Conservation (phyloP, 2,329 filamentous ascomycete species). For the Aspergillus sp. region DNA sequence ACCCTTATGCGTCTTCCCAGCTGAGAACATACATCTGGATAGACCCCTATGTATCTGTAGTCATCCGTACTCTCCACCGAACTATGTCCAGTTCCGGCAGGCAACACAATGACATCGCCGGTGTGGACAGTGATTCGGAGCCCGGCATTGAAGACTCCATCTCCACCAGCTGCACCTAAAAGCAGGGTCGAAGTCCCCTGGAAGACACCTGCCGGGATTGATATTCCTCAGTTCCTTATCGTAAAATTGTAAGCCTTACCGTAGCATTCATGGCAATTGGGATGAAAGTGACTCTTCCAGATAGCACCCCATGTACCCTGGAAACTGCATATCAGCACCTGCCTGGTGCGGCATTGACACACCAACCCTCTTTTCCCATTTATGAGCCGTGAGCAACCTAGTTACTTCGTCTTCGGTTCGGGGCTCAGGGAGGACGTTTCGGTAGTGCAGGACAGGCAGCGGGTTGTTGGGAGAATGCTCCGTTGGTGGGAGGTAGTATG, state of each 20-base stretch:
- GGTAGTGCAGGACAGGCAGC: conserved; percentile 5
- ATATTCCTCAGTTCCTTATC: background rate
- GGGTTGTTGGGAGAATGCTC: conserved; percentile 6
- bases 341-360: background rate
- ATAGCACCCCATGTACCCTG: conserved; percentile 4
- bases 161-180: background rate
- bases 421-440: conserved; percentile 2
- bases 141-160: background rate
- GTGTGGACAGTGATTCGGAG: conserved; percentile 1
- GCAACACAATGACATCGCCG: conserved; percentile 6
- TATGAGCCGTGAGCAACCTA: conserved; percentile 5
- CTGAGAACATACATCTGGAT: background rate
- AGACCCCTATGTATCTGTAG: conserved; percentile 8
- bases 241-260: background rate
- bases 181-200: conserved; percentile 6
- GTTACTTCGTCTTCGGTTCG: conserved; percentile 8
- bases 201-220: background rate
- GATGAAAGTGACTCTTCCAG: conserved; percentile 2
- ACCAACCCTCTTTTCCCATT: conserved; percentile 7
- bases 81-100: conserved; percentile 4
- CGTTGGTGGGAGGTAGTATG: background rate
- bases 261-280: conserved; percentile 10
- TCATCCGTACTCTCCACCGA: background rate
- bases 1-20: background rate
- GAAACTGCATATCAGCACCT: background rate